These are phyloP conservation scores for Phytopythium ostracodes DNA, from an alignment of 352 stramenopile genomes.

Conservation along the genomic window DNA sequence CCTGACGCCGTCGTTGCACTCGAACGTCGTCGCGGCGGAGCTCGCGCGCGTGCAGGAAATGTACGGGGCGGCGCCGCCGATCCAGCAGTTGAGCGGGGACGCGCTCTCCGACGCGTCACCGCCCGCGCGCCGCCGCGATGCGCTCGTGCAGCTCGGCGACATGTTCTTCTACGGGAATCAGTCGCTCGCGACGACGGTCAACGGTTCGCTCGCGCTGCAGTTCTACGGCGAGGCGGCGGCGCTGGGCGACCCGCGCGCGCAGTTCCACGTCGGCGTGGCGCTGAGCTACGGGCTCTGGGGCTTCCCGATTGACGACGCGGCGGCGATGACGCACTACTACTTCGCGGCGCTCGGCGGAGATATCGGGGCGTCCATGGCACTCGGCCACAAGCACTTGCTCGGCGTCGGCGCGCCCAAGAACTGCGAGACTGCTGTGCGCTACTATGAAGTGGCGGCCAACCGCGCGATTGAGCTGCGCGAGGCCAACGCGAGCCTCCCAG, in stretches of 20 bases:
- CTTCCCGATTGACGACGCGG: conserved; percentile 51
- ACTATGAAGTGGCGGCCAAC: conserved; percentile 88
- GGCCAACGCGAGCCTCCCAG: conserved; percentile 44
- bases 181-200: conserved; percentile 51
- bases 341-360: conserved; percentile 74
- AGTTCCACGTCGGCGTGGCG: conserved; percentile 86
- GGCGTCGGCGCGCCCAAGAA: conserved; percentile 71
- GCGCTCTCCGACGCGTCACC: conserved; percentile 30
- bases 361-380: conserved; percentile 60
- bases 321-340: conserved; percentile 79
- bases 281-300: conserved; percentile 82
- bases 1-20: neutral
- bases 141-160: conserved; percentile 65
- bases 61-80: conserved; percentile 5
- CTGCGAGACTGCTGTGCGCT: conserved; percentile 81
- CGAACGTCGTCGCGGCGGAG: conserved; percentile 5
- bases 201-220: conserved; percentile 65
- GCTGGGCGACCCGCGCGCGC: conserved; percentile 54
- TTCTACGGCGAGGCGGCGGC: conserved; percentile 60
- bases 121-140: conserved; percentile 32
- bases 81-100: conserved; percentile 38
- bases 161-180: conserved; percentile 80
- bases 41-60: conserved; percentile 9
- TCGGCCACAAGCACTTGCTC: conserved; percentile 77
- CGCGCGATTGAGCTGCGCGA: conserved; percentile 65